Evolutionary conservation across 805 yeast species (phyloP).

Genomic region (Pichia ethanolica): DNA sequence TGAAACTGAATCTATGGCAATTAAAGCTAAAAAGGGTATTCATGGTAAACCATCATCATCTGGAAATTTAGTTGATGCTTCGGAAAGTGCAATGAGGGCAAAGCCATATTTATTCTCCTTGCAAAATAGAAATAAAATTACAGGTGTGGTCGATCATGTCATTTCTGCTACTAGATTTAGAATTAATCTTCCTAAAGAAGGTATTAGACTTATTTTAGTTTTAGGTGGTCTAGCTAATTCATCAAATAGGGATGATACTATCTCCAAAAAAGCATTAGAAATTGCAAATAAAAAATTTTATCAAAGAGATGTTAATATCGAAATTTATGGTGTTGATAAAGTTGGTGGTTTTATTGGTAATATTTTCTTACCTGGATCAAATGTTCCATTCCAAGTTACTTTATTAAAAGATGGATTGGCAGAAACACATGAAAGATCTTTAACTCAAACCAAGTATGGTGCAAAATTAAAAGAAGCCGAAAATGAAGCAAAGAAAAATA

Average conservation of each 20-base stretch:
- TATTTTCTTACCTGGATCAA: conserved; percentile 43
- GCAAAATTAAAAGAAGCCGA: conserved; percentile 54
- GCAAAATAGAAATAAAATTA: conserved; percentile 53
- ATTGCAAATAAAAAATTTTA: conserved; percentile 46
- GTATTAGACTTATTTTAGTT: conserved; percentile 58
- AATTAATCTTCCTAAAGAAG: conserved; percentile 63
- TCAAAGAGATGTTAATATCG: conserved; percentile 70
- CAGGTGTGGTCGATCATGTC: conserved; percentile 68
- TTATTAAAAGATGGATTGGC: conserved; percentile 59
- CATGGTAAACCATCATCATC: conserved; percentile 51
- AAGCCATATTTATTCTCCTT: conserved; percentile 66
- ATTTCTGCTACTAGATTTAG: conserved; percentile 62
- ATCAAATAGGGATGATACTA: conserved; percentile 28
- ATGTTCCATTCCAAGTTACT: conserved; percentile 48
- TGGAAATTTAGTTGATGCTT: conserved; percentile 68
- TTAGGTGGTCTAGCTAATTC: conserved; percentile 62
- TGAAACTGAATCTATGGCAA: conserved; percentile 60
- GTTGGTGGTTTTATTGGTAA: conserved; percentile 78
- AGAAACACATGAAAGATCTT: conserved; percentile 57
- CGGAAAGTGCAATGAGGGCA: conserved; percentile 66
- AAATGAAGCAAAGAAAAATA: conserved; percentile 45
- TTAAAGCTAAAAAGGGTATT: conserved; percentile 52
- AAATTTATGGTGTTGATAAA: conserved; percentile 63
- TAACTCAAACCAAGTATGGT: conserved; percentile 47
- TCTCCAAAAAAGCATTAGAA: conserved; percentile 44